Evolutionary conservation across 352 stramenopile genomes (phyloP), one percentile per base, ranked within the genome.

Genomic region (Thalassiosira livingstoniorum): DNA sequence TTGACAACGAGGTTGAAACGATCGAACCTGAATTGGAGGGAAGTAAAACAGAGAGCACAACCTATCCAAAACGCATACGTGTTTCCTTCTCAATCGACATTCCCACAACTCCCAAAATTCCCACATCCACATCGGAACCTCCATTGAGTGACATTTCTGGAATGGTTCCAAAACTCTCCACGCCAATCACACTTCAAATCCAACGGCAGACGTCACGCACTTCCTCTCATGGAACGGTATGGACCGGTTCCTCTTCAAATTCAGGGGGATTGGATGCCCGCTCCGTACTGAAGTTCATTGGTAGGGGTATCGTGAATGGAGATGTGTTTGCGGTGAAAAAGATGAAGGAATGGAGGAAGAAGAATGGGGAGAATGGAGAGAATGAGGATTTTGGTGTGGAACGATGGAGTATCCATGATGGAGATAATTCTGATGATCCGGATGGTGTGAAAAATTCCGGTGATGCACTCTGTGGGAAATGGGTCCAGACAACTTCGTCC

Each of bases 211-310:
- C 35, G 34, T 35, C 31, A 74, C 34, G 23, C 53, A 45, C n/a
- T 13, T 86, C 74, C 65, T 85, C 78, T 2, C 35, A 66, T 18
- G 89, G 89, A 57, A 88, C 70, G 31, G 64, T 66, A 51, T 80
- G 71, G 71, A 74, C 76, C 23, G 76, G 68, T 2, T 32, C 66
- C 37, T 45, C 55, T 42, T 77, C 71, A 23, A 81, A 92, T 84
- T 87, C 87, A 54, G 89, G 89, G 42, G 89, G 89, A 60, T 65
- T 94, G 18, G 87, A 92, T 83, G 87, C 79, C 42, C 75, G 83
- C 31, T 87, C 79, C 29, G 87, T 94, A 0, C 76, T 81, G 27
- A 75, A 64, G 27, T 78, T 84, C 29, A 71, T 92, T 62, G 89
- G 89, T 21, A 79, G 77, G 60, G 57, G 80, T n/a, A 84, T 84